Base-by-base conservation (phyloP, 2,329 filamentous ascomycete genomes). In the Sporothrix euskadiensis region DNA sequence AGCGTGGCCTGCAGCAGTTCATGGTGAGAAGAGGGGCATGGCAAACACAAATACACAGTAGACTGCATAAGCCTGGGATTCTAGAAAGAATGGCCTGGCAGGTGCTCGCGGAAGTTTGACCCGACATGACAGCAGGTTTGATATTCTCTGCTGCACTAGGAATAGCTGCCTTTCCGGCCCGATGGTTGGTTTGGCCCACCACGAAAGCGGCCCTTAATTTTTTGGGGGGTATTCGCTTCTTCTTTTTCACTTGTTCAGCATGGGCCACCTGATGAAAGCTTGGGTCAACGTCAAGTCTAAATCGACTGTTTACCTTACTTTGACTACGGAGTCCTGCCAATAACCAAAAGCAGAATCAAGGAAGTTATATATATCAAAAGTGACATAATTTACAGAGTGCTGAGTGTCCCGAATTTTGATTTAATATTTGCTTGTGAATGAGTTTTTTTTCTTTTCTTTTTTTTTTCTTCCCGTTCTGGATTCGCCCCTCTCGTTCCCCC, bases 401-500 rank as follows among this genome's bases (percentile, higher is more conserved):
- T 19, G 14, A 16, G 3, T 16, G 26, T 26, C 26, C 26, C 16
- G 12, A 1, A 49, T 16, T 49, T 16, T 19, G 5, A 49, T 49
- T 16, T 49, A 6, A 6, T 49, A 6, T 49, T 52, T 26, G 10
- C 35, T 44, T 65, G 39, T 26, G 10, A 68, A 12, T 19, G 8
- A 10, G n/a, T 49, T 66, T 16, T 16, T 44, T 14, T 30, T 22
- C 35, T 35, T 49, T 10, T 26, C 4, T 32, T 63, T 12, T 41
- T 7, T 41, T 44, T 41, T 7, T 35, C 22, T n/a, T 63, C 22
- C 22, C 12, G 14, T 59, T 26, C 14, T 32, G n/a, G 44, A 54
- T 54, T 56, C 30, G 49, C 66, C 32, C 44, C 66, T 39, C 66
- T 56, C 26, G 49, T 56, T 69, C 66, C n/a, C 65, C 52, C 52